These are phyloP conservation scores for Puccinia novopanici DNA, from an alignment of 1,284 basidiomycete genomes.

Conservation along the genomic window DNA sequence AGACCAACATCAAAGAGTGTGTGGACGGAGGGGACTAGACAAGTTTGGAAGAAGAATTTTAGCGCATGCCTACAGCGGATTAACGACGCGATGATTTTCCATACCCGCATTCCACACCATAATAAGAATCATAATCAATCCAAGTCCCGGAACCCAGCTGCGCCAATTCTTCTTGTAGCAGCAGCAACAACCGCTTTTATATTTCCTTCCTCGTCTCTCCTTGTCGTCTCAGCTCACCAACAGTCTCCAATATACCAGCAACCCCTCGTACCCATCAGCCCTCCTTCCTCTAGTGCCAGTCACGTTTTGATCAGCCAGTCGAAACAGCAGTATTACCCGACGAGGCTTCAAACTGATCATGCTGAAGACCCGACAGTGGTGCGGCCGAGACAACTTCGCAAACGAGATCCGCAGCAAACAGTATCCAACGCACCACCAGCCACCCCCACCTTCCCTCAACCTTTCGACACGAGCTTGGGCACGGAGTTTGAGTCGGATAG, in stretches of 20 bases:
- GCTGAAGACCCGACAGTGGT: not conserved
- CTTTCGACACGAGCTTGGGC: conserved; percentile 31
- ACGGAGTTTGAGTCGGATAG: conserved; percentile 14
- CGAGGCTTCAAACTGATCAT: no score
- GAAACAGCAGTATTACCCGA: not conserved
- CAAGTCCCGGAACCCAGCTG: not conserved
- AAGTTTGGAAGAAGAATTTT: not conserved
- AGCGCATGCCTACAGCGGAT: conserved; percentile 4
- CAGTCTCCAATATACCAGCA: not conserved
- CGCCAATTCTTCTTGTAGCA: not conserved
- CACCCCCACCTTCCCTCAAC: conserved; percentile 10
- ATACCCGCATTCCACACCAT: not conserved
- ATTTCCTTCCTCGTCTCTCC: not conserved
- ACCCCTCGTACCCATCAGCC: not conserved
- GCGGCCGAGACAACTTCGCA: not conserved
- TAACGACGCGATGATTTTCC: not conserved
- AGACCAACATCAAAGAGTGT: no score
- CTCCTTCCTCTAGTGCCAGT: conserved; percentile 9
- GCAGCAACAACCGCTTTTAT: not conserved
- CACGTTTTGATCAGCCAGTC: not conserved
- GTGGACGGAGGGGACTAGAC: no score
- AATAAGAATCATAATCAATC: no score
- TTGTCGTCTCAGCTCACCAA: not conserved
- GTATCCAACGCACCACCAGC: not conserved
- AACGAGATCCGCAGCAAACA: conserved; percentile 1